These are phyloP conservation scores for Manihot esculenta DNA, from an alignment of 441 rosid genomes.

Conservation along the genomic window DNA sequence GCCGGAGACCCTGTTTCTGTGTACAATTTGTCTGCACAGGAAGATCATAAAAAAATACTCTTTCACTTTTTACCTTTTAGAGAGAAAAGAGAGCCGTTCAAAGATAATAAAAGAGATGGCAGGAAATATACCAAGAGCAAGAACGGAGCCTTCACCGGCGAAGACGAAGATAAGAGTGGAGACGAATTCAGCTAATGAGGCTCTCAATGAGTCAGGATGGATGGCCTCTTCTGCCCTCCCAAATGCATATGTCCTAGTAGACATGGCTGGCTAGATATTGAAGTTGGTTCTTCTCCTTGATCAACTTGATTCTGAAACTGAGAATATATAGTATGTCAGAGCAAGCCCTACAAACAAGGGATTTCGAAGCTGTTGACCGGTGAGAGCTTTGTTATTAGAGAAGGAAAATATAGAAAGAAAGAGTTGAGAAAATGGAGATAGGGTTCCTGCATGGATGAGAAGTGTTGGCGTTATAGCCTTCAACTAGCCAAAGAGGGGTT, in stretches of 20 bases:
- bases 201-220: constrained; percentile 73
- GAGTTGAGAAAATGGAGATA: background rate
- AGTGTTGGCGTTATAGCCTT: constrained; percentile 33
- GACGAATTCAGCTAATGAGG: constrained; percentile 65
- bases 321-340: too few relatives aligned
- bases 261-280: constrained; percentile 23
- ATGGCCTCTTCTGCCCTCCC: constrained; percentile 73
- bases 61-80: too few relatives aligned
- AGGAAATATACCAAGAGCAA: constrained; percentile 53
- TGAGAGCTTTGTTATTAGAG: background rate
- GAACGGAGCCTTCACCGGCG: constrained; percentile 76
- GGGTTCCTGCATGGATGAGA: constrained; percentile 36
- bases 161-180: constrained; percentile 79
- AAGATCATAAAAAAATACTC: too few relatives aligned
- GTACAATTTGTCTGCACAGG: constrained; percentile 51
- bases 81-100: background rate
- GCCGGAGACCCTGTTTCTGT: constrained; percentile 41
- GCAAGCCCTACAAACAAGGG: too few relatives aligned
- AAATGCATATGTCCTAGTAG: constrained; percentile 63
- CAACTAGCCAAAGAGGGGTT: constrained; percentile 30
- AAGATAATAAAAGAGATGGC: background rate
- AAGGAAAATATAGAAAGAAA: background rate
- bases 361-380: too few relatives aligned
- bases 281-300: background rate
- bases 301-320: background rate